Base-by-base conservation (phyloP, 192 early-diverging fungal species). In the Phycomyces nitens region DNA sequence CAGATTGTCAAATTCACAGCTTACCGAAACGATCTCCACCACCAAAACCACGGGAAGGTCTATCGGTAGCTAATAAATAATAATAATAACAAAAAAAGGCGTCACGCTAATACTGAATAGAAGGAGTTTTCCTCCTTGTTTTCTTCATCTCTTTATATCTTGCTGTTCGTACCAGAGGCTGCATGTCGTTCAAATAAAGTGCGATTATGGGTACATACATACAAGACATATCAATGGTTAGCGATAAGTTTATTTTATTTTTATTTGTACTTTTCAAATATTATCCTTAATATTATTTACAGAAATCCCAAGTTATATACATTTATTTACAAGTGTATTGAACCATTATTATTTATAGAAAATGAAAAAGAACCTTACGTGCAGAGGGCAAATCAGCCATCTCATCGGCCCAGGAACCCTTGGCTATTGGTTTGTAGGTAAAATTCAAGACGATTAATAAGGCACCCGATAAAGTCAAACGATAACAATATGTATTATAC, bases 351-450 rank as follows among this genome's bases (percentile, higher is more conserved):
- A 51, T 68, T 26, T 47, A n/a, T 47, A 14, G 3, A n/a, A 47
- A 34, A 8, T 59, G 27, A 23, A 53, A 62, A 9, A 70, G 18
- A 78, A 57, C 79, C 84, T 67, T 78, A 91, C 88, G 93, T 61
- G 91, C 94, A 70, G 88, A 85, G 40, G 94, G 96, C 65, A 95
- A 84, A 74, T 86, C 89, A 20, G 84, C 75, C 64, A 93, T 86
- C 71, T 98, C 94, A 83, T 98, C 96, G 64, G 96, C 94, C 94
- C 94, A 96, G 39, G 89, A 87, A 18, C 84, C 80, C 52, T 74
- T 80, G 63, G 77, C 82, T 86, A 71, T 18, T 41, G 47, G n/a
- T 20, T 11, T 52, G 15, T 12, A 68, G 2, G 12, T 54, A 58
- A 29, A 49, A 29, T 15, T 2, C 50, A 54, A n/a, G n/a, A 23